Conservation (phyloP, 2,329 filamentous ascomycete species). For the Aurifilum marmelostoma region DNA sequence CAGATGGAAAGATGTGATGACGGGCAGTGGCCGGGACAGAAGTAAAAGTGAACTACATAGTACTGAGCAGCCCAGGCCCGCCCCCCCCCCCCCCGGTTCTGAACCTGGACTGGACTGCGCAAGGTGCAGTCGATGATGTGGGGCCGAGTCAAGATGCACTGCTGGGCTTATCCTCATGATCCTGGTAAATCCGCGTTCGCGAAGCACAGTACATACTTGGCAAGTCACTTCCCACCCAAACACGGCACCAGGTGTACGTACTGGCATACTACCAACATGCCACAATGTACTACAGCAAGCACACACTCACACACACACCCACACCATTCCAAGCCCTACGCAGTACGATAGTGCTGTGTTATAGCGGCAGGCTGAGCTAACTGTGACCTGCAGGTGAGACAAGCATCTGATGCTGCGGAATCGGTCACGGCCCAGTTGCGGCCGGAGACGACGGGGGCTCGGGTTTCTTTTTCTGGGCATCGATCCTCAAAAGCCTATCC, state of each 20-base stretch:
- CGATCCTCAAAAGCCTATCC: background rate
- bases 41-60: slow-evolving; percentile 16
- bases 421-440: background rate
- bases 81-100: background rate
- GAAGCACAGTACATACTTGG: background rate
- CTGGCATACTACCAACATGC: too few species aligned
- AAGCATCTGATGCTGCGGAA: slow-evolving; percentile 9
- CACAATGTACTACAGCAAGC: too few species aligned
- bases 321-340: background rate
- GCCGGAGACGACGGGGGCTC: background rate
- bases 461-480: background rate
- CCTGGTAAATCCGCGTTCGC: background rate
- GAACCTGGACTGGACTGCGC: slow-evolving; percentile 3
- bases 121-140: slow-evolving; percentile 11
- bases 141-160: background rate
- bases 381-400: slow-evolving; percentile 1
- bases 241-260: background rate
- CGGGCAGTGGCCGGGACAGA: slow-evolving; percentile 18
- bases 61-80: background rate
- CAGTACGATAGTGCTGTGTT: too few species aligned
- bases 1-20: slow-evolving; percentile 27
- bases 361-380: background rate
- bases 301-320: too few species aligned
- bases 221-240: background rate
- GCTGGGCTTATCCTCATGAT: background rate